Base-by-base conservation (phyloP, 192 early-diverging fungal genomes). In the Backusella sp. region DNA sequence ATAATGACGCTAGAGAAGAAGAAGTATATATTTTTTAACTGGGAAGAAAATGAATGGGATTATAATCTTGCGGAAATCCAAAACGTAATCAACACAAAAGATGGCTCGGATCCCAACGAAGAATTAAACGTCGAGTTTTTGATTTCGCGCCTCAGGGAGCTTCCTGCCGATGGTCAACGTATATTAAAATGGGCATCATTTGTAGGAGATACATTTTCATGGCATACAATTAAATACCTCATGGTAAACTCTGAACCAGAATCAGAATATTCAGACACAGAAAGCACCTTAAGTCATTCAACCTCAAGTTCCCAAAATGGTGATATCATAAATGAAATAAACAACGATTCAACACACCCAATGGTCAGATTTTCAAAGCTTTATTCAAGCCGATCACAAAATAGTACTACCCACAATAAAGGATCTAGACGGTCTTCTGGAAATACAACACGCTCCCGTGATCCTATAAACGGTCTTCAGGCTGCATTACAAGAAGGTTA, bases 101-200 rank as follows among this genome's bases (percentile, higher is more conserved):
- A 74, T 34, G 34, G 49, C 2, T 46, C 21, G 4, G 30, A 46
- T 37, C 42, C 19, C 32, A 76, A 81, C 21, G 72, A 72, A 26
- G 80, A 81, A 46, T 36, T 73, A 4, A 73, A 81, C 32, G 66
- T 81, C 9, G 52, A 65, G 2, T 81, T 77, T 23, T 28, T 81
- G 35, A 32, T 77, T 1, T 26, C 41, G 26, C 71, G 73, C 0
- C 36, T 81, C 44, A 66, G 66, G 4, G 80, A 81, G 35, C 23
- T 81, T 66, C 70, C 80, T 19, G 7, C 44, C 1, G 80, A 81
- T 37, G 68, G 75, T 6, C 80, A 81, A 66, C 70, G 76, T 7
- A 49, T 81, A 62, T 66, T 81, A 30, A 76, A 76, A 12, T 81
- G 76, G 76, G 80, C 80, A 28, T 77, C 80, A 1, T 81, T 81